Conservation (phyloP, 2,329 filamentous ascomycete species). For the Trichoderma polysporum region DNA sequence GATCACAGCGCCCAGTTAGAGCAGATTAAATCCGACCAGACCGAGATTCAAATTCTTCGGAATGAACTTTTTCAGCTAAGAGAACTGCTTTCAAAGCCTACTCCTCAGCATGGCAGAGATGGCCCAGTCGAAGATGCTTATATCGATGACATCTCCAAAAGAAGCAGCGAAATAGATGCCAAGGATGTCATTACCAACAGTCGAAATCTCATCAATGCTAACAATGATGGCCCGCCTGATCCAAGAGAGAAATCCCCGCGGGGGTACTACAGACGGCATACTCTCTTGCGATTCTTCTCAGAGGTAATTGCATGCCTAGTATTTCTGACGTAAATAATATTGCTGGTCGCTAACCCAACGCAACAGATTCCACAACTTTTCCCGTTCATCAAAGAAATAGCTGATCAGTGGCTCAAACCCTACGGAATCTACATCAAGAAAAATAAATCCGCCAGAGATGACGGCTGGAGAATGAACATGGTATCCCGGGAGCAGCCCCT, state of each 20-base stretch:
- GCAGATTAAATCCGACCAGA: constrained; percentile 8
- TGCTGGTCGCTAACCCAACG: not conserved
- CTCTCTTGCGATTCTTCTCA: constrained; percentile 6
- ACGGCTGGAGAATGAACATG: constrained; percentile 8
- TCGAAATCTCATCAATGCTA: not conserved
- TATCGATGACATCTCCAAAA: not conserved
- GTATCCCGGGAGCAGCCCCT: not conserved
- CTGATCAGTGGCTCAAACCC: constrained; percentile 12
- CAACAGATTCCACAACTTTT: constrained; percentile 1
- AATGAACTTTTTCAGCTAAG: not conserved
- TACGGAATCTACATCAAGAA: constrained; percentile 15
- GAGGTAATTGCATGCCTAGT: not conserved
- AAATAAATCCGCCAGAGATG: not conserved
- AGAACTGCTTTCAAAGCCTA: not conserved
- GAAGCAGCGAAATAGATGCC: not conserved
- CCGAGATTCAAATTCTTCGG: not conserved
- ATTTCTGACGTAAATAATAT: fast-evolving
- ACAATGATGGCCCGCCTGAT: not conserved
- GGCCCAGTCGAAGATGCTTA: not conserved
- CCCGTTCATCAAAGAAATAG: constrained; percentile 11
- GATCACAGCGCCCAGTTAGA: not conserved
- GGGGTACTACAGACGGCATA: constrained; percentile 11
- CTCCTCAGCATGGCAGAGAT: not conserved
- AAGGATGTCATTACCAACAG: not conserved
- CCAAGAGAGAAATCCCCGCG: constrained; percentile 12